Base-by-base conservation (phyloP, 2,329 filamentous ascomycete genomes). In the Cercospora beticola region DNA sequence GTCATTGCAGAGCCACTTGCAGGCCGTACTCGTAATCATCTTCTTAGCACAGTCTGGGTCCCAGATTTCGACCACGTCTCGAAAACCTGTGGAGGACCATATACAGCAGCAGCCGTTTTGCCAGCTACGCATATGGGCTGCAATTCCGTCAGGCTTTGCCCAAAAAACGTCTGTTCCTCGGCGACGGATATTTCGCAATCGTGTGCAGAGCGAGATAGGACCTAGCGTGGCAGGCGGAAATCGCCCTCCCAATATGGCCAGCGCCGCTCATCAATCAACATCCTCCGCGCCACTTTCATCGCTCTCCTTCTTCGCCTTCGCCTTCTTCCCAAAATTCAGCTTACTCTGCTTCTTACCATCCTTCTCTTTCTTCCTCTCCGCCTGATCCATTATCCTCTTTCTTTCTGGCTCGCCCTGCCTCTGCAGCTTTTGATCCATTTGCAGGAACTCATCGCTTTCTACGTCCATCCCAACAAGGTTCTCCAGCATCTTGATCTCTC, bases 401-500 rank as follows among this genome's bases (percentile, higher is more conserved):
- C 95, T 85, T 81, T 97, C 93, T 9, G 82, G 83, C 18, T 83
- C 84, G 0, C 95, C 95, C 76, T 87, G 83, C 43, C 86, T 87
- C 67, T 90, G 86, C 72, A 98, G 79, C 61, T 87, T 84, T 67
- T 80, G 79, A 72, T 93, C 92, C 63, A 92, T 80, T 12, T 83
- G 79, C 73, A 80, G 82, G 77, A 97, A 97, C 74, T 92, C 89
- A 8, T 89, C 84, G n/a, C 87, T 84, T 40, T 93, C 90, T 0
- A 87, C 78, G 77, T 97, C 91, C 87, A 94, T 92, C 7, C 90
- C 94, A 49, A 97, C 90, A 62, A 99, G 83, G 57, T 89, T 89
- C 81, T 99, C 95, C 5, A 99, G 86, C 71, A 98, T 83, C 83
- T 97, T 97, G 81, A 99, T 98, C 82, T 99, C 95, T 57, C 89